Percentiles rank a stretch among this genome's conserved stretches.
Conservation (phyloP, 2,329 filamentous ascomycete species). For the Pseudogymnoascus sp. region DNA sequence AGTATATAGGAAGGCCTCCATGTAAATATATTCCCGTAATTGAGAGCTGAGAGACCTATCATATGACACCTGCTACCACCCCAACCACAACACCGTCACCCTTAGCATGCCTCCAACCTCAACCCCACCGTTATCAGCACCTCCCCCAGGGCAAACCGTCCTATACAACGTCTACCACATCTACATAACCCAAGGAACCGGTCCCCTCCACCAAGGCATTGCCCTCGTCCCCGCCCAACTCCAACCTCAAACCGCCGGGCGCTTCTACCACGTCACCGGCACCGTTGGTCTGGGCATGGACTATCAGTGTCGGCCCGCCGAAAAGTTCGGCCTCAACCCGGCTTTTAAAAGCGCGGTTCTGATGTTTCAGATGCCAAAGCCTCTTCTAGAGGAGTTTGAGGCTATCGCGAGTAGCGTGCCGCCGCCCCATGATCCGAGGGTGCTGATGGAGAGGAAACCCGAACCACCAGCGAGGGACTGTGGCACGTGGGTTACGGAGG, state of each 20-base stretch:
- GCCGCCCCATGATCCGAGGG: neutral
- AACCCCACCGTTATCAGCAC: neutral
- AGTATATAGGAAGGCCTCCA: too few species aligned
- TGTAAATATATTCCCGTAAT: neutral
- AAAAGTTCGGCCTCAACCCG: neutral
- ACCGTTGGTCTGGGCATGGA: neutral
- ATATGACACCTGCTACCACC: neutral
- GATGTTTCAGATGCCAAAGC: neutral
- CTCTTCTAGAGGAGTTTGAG: neutral
- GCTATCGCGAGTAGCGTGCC: neutral
- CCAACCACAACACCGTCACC: neutral
- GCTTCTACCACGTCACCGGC: conserved; percentile 2
- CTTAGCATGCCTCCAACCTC: neutral
- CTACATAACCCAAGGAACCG: neutral
- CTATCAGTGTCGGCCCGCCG: neutral
- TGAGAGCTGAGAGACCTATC: neutral
- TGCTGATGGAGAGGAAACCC: neutral
- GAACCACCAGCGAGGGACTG: neutral
- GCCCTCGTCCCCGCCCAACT: neutral
- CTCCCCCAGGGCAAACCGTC: neutral
- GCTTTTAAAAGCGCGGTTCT: neutral
- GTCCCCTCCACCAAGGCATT: neutral
- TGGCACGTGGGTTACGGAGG: conserved; percentile 34
- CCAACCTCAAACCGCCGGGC: neutral
- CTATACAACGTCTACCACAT: neutral